A percentile compares a stretch with the other conserved stretches of the same genome.
phyloP scores from a whole-genome alignment of 345 rosid species.

The Lepidium africanum region DNA sequence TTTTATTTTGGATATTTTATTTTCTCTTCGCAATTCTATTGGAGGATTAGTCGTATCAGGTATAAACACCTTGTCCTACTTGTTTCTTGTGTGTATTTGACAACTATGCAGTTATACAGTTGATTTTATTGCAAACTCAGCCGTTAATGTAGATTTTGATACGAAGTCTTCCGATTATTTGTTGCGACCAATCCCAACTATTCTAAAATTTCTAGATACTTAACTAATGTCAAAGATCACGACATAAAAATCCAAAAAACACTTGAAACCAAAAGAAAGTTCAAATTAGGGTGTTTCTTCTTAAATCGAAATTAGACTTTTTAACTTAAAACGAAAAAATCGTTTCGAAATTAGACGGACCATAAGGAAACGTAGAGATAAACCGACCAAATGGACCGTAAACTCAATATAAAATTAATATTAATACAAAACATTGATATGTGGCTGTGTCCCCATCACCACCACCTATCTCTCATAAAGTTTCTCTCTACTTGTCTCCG shows the following conservation, averaged over 20 bases:
- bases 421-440: slow-evolving; percentile 1
- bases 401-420: too few species aligned
- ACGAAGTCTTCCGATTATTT: not conserved
- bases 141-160: not conserved
- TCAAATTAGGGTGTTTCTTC: slow-evolving; percentile 12
- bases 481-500: not conserved
- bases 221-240: not conserved
- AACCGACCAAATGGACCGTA: not conserved
- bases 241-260: not conserved
- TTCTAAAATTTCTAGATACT: not conserved
- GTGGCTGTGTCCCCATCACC: slow-evolving; percentile 23
- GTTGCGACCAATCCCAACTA: not conserved
- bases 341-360: not conserved
- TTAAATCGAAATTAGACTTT: slow-evolving; percentile 11
- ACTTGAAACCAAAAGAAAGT: slow-evolving; percentile 7
- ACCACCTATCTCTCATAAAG: slow-evolving; percentile 7
- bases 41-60: not conserved
- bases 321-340: not conserved
- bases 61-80: not conserved
- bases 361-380: not conserved
- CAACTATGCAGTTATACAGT: not conserved
- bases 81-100: not conserved
- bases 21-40: not conserved
- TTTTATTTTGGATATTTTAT: too few species aligned
- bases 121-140: not conserved